Evolutionary conservation across 331 rosid species (phyloP).

Genomic region (Cydonia oblonga): DNA sequence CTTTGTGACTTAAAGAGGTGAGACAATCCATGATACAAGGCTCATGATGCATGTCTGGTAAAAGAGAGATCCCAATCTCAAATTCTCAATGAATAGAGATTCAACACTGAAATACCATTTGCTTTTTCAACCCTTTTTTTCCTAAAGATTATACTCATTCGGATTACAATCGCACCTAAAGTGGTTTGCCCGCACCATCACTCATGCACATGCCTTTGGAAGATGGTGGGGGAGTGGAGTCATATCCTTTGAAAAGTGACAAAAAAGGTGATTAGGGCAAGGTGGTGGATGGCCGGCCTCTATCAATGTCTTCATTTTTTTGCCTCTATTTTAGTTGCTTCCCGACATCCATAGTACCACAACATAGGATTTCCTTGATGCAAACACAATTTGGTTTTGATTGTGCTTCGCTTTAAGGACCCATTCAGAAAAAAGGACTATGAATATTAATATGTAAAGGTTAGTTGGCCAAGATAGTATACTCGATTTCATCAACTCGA

Average conservation of each 20-base stretch:
- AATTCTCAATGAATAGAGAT: conserved; percentile 57
- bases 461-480: no score
- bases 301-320: not conserved
- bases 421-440: not conserved
- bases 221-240: conserved; percentile 46
- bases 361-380: conserved; percentile 1
- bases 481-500: no score
- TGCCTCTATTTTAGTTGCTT: conserved; percentile 4
- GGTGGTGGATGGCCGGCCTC: not conserved
- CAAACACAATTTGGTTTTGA: not conserved
- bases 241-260: conserved; percentile 36
- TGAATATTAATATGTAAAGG: no score
- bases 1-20: conserved; percentile 26
- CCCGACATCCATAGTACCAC: not conserved
- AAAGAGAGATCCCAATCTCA: conserved; percentile 57
- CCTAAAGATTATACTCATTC: conserved; percentile 30
- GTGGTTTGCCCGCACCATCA: conserved; percentile 56
- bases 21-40: conserved; percentile 64
- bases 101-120: conserved; percentile 36
- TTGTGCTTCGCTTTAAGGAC: not conserved
- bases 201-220: conserved; percentile 71
- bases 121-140: conserved; percentile 22
- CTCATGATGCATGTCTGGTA: conserved; percentile 69
- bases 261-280: not conserved
- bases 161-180: conserved; percentile 37